Evolutionary conservation across 164 flowering plant species (phyloP).

Genomic region (Piper longum): DNA sequence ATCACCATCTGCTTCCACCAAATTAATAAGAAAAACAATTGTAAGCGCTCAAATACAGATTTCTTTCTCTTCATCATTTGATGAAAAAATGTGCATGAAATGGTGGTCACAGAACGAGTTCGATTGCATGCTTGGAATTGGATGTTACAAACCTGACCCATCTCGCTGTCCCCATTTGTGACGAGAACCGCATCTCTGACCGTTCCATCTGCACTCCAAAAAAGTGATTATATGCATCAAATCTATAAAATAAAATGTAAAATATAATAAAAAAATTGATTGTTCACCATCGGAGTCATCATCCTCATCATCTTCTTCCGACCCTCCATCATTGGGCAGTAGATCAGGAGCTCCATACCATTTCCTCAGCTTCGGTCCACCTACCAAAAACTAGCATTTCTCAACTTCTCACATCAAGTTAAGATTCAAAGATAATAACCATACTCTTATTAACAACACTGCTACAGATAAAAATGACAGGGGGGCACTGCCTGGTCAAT

Average conservation of each 20-base stretch:
- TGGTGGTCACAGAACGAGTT: background rate
- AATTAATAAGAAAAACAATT: background rate
- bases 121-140: background rate
- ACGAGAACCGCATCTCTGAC: no score
- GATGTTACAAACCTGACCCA: constrained; percentile 60
- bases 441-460: background rate
- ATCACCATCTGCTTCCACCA: constrained; percentile 57
- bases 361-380: constrained; percentile 92
- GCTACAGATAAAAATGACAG: no score
- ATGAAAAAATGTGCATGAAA: no score
- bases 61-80: background rate
- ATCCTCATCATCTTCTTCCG: constrained; percentile 35
- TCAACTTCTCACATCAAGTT: background rate
- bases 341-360: constrained; percentile 96
- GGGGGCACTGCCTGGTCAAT: no score
- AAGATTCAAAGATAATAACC: background rate
- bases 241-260: no score
- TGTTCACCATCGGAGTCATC: background rate
- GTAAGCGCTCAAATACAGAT: no score
- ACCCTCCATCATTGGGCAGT: constrained; percentile 48
- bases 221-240: no score
- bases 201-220: no score
- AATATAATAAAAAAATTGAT: no score
- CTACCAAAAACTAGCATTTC: constrained; percentile 17
- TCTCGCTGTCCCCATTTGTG: constrained; percentile 39